Evolutionary conservation across 2,329 filamentous ascomycete species (phyloP).

Genomic region (Monosporascus sp.): DNA sequence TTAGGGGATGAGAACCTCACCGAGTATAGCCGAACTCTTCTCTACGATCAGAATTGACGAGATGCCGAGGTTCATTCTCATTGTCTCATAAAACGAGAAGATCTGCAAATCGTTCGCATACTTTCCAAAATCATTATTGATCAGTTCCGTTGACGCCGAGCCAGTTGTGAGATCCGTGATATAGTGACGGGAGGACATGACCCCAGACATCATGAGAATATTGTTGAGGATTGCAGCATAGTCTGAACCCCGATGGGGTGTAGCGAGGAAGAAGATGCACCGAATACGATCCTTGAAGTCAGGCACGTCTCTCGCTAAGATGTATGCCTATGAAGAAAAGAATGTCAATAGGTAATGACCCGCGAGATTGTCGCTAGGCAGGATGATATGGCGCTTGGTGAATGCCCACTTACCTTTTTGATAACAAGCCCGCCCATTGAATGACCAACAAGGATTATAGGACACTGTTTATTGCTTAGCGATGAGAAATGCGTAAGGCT

Average conservation of each 20-base stretch:
- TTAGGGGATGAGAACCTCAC: constrained; percentile 6
- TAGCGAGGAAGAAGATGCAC: constrained; percentile 29
- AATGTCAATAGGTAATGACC: background rate
- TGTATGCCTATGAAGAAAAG: constrained; percentile 11
- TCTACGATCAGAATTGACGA: constrained; percentile 22
- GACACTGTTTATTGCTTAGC: constrained; percentile 5
- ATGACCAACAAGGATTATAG: constrained; percentile 23
- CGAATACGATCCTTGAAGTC: constrained; percentile 16
- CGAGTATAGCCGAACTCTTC: constrained; percentile 27
- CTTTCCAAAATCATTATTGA: constrained; percentile 29
- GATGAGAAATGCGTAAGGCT: too few relatives aligned
- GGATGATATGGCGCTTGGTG: too few relatives aligned
- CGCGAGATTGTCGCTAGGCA: too few relatives aligned
- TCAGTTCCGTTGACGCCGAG: constrained; percentile 18
- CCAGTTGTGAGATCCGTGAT: constrained; percentile 18
- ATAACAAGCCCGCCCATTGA: constrained; percentile 28
- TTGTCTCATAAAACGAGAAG: constrained; percentile 31
- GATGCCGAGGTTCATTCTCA: constrained; percentile 15
- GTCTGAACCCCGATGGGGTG: constrained; percentile 29
- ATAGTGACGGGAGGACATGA: constrained; percentile 14
- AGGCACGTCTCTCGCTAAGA: constrained; percentile 12
- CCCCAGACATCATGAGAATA: constrained; percentile 15
- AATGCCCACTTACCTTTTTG: constrained; percentile 21
- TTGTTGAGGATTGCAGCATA: constrained; percentile 21
- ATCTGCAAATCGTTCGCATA: constrained; percentile 18